Base-by-base conservation (phyloP, 1,139 yeast genomes). In the Eremothecium gossypii region DNA sequence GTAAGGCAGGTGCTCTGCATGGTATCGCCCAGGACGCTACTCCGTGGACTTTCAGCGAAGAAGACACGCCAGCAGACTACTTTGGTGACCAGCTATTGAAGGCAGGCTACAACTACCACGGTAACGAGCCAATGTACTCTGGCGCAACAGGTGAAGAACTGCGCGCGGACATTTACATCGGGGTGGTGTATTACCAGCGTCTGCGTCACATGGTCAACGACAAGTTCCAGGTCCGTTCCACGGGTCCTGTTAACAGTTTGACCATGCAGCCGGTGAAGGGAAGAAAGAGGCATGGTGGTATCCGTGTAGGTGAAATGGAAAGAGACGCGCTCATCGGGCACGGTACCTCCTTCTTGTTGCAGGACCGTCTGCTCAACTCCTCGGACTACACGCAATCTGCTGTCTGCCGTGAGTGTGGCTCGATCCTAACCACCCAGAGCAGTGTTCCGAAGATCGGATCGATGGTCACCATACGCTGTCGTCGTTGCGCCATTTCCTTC, bases 261-360 rank as follows among this genome's bases (percentile, higher is more conserved):
- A 93, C 98, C 12, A 89, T 91, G 96, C 99, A 91, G 72, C 99
- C 99, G 38, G 98, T 91, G 46, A 91, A 93, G 71, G 99, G 99
- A 59, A 83, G 99, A 70, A 93, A 91, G 79, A 80, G 98, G 69
- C 80, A 83, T 52, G 99, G 99, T 68, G 99, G 99, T 82, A 91
- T 91, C 55, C 95, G 99, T 74, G 95, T 91, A 33, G 98, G 98
- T 64, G 98, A 91, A 67, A 91, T 91, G 99, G 99, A 91, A 70
- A 84, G 98, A 70, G 99, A 91, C 73, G 98, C 98, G 2, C 72
- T 91, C 57, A 87, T 91, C 63, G 99, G 98, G 48, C 98, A 93
- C 62, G 99, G 98, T 68, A 83, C 98, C n/a, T 87, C 98, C 1
- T 91, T 77, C 77, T 70, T 91, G 58, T 71, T 91, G 53, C 98